Evolutionary conservation across 495 filamentous ascomycete species (phyloP).

Genomic region (Penicillium chermesinum): DNA sequence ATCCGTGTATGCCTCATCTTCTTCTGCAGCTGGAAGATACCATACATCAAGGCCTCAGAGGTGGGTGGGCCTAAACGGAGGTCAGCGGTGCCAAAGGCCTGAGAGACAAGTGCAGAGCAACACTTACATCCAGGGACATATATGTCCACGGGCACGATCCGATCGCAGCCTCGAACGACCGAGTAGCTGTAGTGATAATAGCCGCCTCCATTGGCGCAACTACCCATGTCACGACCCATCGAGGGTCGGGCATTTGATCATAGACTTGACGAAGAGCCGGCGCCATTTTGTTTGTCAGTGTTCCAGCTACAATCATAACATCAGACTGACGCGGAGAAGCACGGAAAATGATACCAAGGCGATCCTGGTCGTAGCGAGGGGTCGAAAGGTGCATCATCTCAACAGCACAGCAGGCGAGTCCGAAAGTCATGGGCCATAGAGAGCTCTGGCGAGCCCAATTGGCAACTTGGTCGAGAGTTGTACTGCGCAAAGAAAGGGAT

Average conservation of each 20-base stretch:
- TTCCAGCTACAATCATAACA: constrained; percentile 97
- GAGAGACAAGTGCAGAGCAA: not conserved
- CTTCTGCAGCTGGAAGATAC: constrained; percentile 88
- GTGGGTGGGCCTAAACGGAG: constrained; percentile 62
- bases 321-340: constrained; percentile 92
- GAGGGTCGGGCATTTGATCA: constrained; percentile 96
- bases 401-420: constrained; percentile 91
- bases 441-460: constrained; percentile 95
- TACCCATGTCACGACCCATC: constrained; percentile 96
- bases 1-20: constrained; percentile 80
- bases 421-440: constrained; percentile 97
- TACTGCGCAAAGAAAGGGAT: constrained; percentile 46
- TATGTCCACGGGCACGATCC: constrained; percentile 91
- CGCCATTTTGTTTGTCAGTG: constrained; percentile 97
- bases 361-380: constrained; percentile 93
- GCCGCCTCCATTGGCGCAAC: constrained; percentile 91
- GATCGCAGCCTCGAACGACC: constrained; percentile 85
- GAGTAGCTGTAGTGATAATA: constrained; percentile 98
- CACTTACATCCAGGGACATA: constrained; percentile 85
- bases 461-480: constrained; percentile 83
- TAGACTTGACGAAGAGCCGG: constrained; percentile 92
- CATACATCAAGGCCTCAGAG: constrained; percentile 89
- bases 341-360: constrained; percentile 94
- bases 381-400: constrained; percentile 99
- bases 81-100: constrained; percentile 15